These are phyloP conservation scores for Mycocentrospora acerina DNA, from an alignment of 2,329 filamentous ascomycete species.

Conservation along the genomic window DNA sequence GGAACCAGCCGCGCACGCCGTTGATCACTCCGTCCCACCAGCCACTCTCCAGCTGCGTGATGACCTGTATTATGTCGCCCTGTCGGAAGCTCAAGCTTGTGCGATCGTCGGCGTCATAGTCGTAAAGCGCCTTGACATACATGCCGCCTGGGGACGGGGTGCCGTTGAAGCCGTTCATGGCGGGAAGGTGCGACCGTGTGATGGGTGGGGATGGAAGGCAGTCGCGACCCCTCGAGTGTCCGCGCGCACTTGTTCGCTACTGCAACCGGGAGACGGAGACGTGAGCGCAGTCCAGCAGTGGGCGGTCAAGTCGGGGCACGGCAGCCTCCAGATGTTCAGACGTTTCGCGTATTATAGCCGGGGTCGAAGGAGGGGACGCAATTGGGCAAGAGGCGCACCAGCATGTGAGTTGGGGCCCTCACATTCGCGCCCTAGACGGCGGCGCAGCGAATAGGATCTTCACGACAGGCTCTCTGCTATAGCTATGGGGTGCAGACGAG, in stretches of 20 bases:
- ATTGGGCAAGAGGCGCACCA: conserved; percentile 38
- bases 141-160: conserved; percentile 59
- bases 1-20: conserved; percentile 96
- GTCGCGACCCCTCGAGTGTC: conserved; percentile 8
- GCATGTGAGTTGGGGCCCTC: conserved; percentile 36
- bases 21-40: conserved; percentile 99
- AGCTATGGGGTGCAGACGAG: conserved; percentile 11
- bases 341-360: conserved; percentile 32
- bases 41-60: conserved; percentile 95
- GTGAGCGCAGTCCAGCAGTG: conserved; percentile 13
- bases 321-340: conserved; percentile 19
- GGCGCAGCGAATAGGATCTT: conserved; percentile 29
- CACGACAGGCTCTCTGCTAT: conserved; percentile 17
- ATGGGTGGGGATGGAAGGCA: conserved; percentile 11
- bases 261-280: conserved; percentile 13
- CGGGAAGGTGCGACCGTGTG: conserved; percentile 17
- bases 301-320: conserved; percentile 20
- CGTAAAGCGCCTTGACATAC: conserved; percentile 94
- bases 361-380: conserved; percentile 29
- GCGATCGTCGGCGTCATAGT: conserved; percentile 92
- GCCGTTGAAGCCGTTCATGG: conserved; percentile 55
- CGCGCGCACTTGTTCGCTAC: conserved; percentile 20
- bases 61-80: conserved; percentile 96
- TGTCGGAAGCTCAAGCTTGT: conserved; percentile 96
- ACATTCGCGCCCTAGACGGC: conserved; percentile 34